Evolutionary conservation across 2,329 filamentous ascomycete genomes (phyloP), one percentile per base, ranked within the genome.

Genomic region (Aureobasidium musti): DNA sequence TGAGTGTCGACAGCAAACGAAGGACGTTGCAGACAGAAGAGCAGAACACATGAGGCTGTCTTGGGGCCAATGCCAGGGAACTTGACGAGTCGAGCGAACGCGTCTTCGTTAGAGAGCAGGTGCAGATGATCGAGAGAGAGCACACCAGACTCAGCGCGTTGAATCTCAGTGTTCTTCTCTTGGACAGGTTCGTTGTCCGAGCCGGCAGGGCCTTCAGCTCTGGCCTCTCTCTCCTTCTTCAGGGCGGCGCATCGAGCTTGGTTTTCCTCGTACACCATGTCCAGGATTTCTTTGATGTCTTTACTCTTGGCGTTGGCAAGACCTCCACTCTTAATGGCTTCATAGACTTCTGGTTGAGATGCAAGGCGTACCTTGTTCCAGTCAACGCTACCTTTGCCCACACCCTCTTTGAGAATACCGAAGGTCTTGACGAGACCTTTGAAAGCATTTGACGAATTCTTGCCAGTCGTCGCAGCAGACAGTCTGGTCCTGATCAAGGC

Each of bases 221-320:
- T 26, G 17, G 47, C 50, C 6, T 65, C 64, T 1, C 75, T 74
- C 17, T 79, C 79, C 23, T 77, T 67, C 53, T 79, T 79, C 26
- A 87, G 80, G 0, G 81, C 82, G 23, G 83, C 77, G 23, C 80
- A 82, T 13, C 86, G 82, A n/a, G 79, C 77, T 70, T 85, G 81
- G 43, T 91, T 91, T 70, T 91, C 87, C 52, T 86, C 79, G 72
- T 89, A 87, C 0, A 92, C 89, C 76, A 87, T 86, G 61, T 91
- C 85, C 10, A 96, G 80, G 41, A 91, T 91, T 19, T 79, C 77
- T 74, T 93, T 92, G 73, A 96, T 91, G 70, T 88, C 82, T 63
- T 84, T 87, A 67, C 86, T 88, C 77, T 93, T 95, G 19, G 82
- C 81, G n/a, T 85, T 83, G 2, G 87, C 89, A 2, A 93, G 80